A percentile compares a stretch with the other conserved stretches of the same genome.
phyloP scores from a whole-genome alignment of 345 rosid genomes.

The Eucalyptus microcorys region DNA sequence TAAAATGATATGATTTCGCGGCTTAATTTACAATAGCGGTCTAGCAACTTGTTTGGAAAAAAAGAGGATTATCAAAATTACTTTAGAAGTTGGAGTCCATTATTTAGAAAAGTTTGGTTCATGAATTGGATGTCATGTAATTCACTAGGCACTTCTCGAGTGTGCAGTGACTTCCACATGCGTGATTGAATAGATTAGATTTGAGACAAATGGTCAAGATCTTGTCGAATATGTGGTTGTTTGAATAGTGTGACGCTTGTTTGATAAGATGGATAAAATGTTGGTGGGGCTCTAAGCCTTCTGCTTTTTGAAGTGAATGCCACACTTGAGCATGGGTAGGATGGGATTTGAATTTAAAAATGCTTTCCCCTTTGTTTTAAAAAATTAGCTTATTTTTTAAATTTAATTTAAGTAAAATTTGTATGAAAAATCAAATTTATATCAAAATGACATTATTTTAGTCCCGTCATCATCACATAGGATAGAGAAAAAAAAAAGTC shows the following conservation, averaged over 20 bases:
- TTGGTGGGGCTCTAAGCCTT: not conserved
- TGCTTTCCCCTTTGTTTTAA: not conserved
- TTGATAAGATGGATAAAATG: not conserved
- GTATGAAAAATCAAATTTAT: not conserved
- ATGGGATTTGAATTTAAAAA: too few species aligned
- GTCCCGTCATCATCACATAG: not conserved
- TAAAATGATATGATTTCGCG: not conserved
- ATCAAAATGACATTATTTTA: not conserved
- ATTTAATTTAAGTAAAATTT: too few species aligned
- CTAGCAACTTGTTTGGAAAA: not conserved
- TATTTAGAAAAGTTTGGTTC: not conserved
- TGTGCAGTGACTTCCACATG: rapidly evolving
- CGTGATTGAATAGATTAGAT: not conserved
- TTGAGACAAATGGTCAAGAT: not conserved
- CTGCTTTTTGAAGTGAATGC: not conserved
- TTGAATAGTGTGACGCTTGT: rapidly evolving
- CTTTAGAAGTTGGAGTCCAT: not conserved
- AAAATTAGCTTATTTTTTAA: not conserved
- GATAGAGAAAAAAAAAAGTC: not conserved
- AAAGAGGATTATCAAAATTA: not conserved
- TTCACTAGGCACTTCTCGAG: not conserved
- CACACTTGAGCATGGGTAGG: not conserved
- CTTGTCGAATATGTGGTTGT: not conserved
- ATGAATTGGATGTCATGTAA: not conserved
- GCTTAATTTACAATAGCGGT: not conserved